Evolutionary conservation across 2,329 filamentous ascomycete genomes (phyloP), one percentile per base, ranked within the genome.

Genomic region (Clathrospora elynae): DNA sequence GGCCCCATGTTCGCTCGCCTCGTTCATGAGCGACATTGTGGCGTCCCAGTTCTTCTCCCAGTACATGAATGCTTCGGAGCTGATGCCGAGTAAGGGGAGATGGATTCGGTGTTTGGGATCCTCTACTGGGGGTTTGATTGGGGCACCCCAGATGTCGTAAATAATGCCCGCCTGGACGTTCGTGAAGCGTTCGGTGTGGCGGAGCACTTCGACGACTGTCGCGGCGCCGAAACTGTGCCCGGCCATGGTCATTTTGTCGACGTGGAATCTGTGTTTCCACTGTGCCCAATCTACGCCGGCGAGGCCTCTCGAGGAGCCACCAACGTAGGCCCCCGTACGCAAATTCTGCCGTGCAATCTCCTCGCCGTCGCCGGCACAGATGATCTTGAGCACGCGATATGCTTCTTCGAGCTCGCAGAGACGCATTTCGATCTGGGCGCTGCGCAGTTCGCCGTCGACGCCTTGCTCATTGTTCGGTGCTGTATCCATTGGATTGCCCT

Each of bases 41-140:
- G 78, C 74, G 26, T 80, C 70, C 57, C 84, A 85, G 48, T 86
- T 87, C 2, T 76, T 73, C 14, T 79, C 75, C 84, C 84, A 87
- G 66, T 86, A 84, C 74, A 85, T 85, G 68, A 87, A 87, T 0
- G 82, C 84, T 64, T 87, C 84, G 5, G 78, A 81, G 34, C 84
- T 85, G 59, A 87, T 82, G 3, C 79, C 80, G 5, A 87, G 73
- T 6, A 87, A 59, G 4, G 84, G 84, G 9, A 77, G 74, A 24
- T 72, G 70, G 30, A 79, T 76, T 11, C 73, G 71, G 42, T 78
- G 71, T 3, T 72, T 56, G 1, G 72, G 68, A 12, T 74, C 71
- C 19, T 78, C 73, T 3, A 62, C 61, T 1, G 67, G 62, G 39
- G 75, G 52, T 55, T 68, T 53, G 52, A 75, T 55, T 54, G 78